Evolutionary conservation across 768 basidiomycete genomes (phyloP), one percentile per base, ranked within the genome.

Genomic region (Dioszegia crocea): DNA sequence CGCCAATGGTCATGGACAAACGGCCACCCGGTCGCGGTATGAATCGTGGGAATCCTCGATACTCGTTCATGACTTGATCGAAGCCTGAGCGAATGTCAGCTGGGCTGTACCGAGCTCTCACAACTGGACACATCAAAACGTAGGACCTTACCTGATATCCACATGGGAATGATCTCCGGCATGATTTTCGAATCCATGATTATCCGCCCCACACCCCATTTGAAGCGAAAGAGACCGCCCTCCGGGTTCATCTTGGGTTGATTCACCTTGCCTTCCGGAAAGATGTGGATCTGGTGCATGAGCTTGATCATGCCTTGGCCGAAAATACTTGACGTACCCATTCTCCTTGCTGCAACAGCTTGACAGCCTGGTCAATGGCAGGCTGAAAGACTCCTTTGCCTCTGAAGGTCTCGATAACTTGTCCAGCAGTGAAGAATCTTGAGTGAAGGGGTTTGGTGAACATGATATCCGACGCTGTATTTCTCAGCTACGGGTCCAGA

Each of bases 381-480:
- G 84, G 82, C 71, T 98, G 93, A 75, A 87, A 87, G 55, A 96
- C 84, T 1, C 93, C 93, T 27, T 83, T 82, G n/a, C 93, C 93
- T 47, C 93, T 82, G 71, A 91, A 86, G 0, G 91, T 96, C 76
- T 98, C 91, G 56, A 96, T 81, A 21, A 91, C 90, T 76, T 96
- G 93, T 9, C 93, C 93, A 12, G 84, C 81, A 49, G 85, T 82
- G 76, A 98, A 96, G 80, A 96, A 94, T 53, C 83, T 80, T 0
- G 88, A 87, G 80, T 88, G 85, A 44, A 89, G 90, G 86, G 87
- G 85, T 77, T 91, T 94, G 4, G 89, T 96, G 77, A 96, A 97
- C 81, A 94, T 86, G 71, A 97, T 85, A 57, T 98, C 93, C 6
- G 70, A 66, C 1, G 72, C 71, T 73, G 43, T 24, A 19, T 2